Evolutionary conservation across 2,329 filamentous ascomycete species (phyloP), one percentile per base, ranked within the genome.

Genomic region (Xylariaceae sp.): DNA sequence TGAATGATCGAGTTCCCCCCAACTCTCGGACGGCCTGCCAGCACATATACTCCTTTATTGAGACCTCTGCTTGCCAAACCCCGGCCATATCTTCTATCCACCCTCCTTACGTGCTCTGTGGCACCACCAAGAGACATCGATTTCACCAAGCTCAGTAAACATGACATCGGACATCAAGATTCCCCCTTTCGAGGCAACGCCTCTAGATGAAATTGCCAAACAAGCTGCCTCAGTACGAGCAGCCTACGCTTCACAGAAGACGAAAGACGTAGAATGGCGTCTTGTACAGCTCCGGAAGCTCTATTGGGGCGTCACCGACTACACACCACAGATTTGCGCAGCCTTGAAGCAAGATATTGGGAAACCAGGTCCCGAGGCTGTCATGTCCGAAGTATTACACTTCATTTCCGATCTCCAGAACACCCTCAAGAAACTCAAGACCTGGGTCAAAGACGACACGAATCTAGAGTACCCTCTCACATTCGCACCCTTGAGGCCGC

Each of bases 271-370:
- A 55, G 81, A 89, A 64, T 97, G 88, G 75, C 86, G 94, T 58
- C 77, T 92, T 57, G 79, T 83, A 49, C 94, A 97, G 78, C 83
- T 99, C 55, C 88, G 92, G 63, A 93, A 91, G 79, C 85, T 97
- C 51, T 97, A 96, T 77, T 97, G 94, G 94, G 91, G 82, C 7
- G 71, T 97, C 60, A 84, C 84, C 59, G 93, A 97, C 76, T 86
- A 89, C 68, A 80, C 85, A 51, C 76, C 83, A 42, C 81, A 87
- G 61, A 79, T 97, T 55, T 68, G 83, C 60, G 88, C 90, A 69
- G 90, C 93, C 18, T 82, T 90, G 67, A 79, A 82, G 67, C 78
- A 81, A 62, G 94, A 99, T 67, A 75, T 97, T 59, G 81, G 83
- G 69, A 96, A 96, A 77, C 81, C 86, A 51, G 70, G 75, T 33